Conservation (phyloP, 352 stramenopile species). For the Phytophthora chlamydospora region DNA sequence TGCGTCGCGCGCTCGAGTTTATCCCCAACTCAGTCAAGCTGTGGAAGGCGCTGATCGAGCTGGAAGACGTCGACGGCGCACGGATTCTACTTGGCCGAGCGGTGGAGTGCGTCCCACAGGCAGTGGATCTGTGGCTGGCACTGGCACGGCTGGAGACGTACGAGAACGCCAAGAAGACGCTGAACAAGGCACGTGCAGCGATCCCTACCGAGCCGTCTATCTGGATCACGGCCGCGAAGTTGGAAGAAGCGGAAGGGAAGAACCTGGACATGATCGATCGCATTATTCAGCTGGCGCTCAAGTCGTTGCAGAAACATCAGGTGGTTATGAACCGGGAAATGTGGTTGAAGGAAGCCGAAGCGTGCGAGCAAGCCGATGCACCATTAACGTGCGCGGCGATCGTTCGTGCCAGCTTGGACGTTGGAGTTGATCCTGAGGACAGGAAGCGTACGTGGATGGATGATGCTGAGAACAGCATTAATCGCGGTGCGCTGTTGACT, state of each 20-base stretch:
- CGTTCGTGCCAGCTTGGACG: conserved; percentile 92
- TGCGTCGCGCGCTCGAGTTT: conserved; percentile 93
- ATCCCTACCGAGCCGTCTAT: conserved; percentile 97
- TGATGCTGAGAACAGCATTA: conserved; percentile 94
- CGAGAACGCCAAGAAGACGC: conserved; percentile 96
- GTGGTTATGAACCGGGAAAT: conserved; percentile 94
- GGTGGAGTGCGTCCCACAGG: conserved; percentile 98
- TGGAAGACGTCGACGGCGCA: conserved; percentile 97
- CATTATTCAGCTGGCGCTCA: conserved; percentile 83
- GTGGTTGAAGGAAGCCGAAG: conserved; percentile 98
- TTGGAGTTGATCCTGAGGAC: conserved; percentile 97
- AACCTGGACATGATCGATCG: conserved; percentile 84
- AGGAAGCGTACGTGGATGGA: conserved; percentile 97
- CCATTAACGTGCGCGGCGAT: conserved; percentile 95
- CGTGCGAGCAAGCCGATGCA: conserved; percentile 90
- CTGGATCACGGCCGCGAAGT: conserved; percentile 98
- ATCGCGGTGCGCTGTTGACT: conserved; percentile 87
- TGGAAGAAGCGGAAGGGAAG: conserved; percentile 98
- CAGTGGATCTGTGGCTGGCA: conserved; percentile 98
- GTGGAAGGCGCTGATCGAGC: conserved; percentile 98
- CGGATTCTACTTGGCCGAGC: conserved; percentile 95
- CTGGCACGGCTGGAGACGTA: conserved; percentile 98
- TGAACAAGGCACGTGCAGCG: conserved; percentile 95
- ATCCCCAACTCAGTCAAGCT: conserved; percentile 97
- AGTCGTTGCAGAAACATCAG: conserved; percentile 90